These are phyloP conservation scores for Trametes coccinea DNA, from an alignment of 768 basidiomycete genomes.

Conservation along the genomic window DNA sequence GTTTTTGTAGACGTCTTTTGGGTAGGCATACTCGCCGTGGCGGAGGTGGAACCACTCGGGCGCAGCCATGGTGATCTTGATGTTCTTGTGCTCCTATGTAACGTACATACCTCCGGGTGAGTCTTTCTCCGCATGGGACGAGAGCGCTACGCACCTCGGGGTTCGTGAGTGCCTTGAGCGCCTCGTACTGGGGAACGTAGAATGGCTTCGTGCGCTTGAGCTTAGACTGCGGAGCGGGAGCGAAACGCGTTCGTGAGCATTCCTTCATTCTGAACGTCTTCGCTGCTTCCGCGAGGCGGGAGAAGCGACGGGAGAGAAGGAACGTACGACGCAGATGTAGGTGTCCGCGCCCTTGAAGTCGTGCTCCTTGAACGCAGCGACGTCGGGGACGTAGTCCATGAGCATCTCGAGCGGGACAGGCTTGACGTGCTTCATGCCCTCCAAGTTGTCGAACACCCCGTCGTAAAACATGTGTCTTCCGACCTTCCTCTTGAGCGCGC, in stretches of 20 bases:
- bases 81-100: slow-evolving; percentile 52
- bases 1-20: slow-evolving; percentile 56
- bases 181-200: slow-evolving; percentile 64
- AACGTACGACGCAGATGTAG: slow-evolving; percentile 32
- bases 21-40: slow-evolving; percentile 63
- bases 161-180: slow-evolving; percentile 55
- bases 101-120: background rate
- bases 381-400: slow-evolving; percentile 38
- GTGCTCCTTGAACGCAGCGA: slow-evolving; percentile 34
- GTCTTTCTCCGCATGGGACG: background rate
- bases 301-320: background rate
- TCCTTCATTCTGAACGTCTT: background rate
- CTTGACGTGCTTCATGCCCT: slow-evolving; percentile 55
- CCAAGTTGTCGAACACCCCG: slow-evolving; percentile 65
- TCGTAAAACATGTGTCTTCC: slow-evolving; percentile 58
- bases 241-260: background rate
- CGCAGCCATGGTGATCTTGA: slow-evolving; percentile 73
- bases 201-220: slow-evolving; percentile 62
- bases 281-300: background rate
- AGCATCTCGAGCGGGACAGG: slow-evolving; percentile 28
- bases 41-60: slow-evolving; percentile 74
- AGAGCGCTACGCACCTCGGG: slow-evolving; percentile 43
- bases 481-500: background rate
- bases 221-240: slow-evolving; percentile 47
- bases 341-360: slow-evolving; percentile 36